phyloP scores from a whole-genome alignment of 2,329 filamentous ascomycete genomes.

The Nigrospora sphaerica region DNA sequence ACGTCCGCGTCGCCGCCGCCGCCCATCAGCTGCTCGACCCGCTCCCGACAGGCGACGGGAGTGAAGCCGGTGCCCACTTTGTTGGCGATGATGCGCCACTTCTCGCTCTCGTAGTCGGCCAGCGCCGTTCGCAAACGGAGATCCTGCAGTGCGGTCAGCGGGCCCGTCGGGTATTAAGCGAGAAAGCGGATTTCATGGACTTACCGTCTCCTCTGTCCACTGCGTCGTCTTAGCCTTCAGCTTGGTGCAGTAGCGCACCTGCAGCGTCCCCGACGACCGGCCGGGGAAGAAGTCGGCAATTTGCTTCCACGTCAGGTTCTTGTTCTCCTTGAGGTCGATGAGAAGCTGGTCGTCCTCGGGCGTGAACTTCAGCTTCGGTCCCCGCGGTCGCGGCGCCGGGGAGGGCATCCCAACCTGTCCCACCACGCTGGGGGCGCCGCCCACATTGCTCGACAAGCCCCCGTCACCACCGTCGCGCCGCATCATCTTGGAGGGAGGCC shows the following conservation, averaged over 20 bases:
- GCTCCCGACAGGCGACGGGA: slow-evolving; percentile 78
- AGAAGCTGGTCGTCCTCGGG: slow-evolving; percentile 83
- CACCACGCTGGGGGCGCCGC: slow-evolving; percentile 75
- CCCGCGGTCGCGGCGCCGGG: slow-evolving; percentile 72
- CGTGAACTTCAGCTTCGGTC: slow-evolving; percentile 90
- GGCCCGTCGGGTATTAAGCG: no score
- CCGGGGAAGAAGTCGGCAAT: slow-evolving; percentile 95
- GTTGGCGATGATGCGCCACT: slow-evolving; percentile 85
- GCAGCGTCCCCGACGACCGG: slow-evolving; percentile 79
- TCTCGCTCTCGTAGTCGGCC: slow-evolving; percentile 82
- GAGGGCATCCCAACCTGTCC: slow-evolving; percentile 81
- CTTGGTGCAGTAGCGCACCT: slow-evolving; percentile 93
- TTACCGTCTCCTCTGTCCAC: slow-evolving; percentile 90
- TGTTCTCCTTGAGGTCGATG: slow-evolving; percentile 88
- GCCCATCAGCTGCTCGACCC: slow-evolving; percentile 56
- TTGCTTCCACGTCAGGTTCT: slow-evolving; percentile 94
- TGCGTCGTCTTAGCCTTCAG: slow-evolving; percentile 88
- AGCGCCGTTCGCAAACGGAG: slow-evolving; percentile 70
- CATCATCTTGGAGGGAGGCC: slow-evolving; percentile 61
- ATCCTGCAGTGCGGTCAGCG: slow-evolving; percentile 28
- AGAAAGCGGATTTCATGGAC: slow-evolving; percentile 17
- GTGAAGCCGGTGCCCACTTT: slow-evolving; percentile 90
- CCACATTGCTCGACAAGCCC: slow-evolving; percentile 30
- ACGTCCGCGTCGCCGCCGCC: slow-evolving; percentile 23
- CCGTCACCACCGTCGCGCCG: slow-evolving; percentile 45